Base-by-base conservation (phyloP, 2,329 filamentous ascomycete species). In the Raffaelea deltoideospora region DNA sequence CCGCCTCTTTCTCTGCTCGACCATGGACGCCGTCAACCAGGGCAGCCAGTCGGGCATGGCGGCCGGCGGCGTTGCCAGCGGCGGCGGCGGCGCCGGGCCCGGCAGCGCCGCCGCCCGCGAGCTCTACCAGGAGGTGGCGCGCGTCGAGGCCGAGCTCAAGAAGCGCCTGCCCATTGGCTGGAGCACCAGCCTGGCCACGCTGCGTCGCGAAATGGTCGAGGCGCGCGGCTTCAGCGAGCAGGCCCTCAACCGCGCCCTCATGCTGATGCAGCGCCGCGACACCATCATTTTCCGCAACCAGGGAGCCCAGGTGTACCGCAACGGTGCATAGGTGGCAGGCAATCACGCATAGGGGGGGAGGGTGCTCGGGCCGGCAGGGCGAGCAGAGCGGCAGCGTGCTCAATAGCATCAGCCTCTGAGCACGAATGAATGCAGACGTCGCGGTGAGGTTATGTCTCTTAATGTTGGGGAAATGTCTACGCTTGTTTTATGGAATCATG, bases 21-120 rank as follows among this genome's bases (percentile, higher is more conserved):
- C 90, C 39, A 96, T 98, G 90, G 88, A 98, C 52, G 90, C 90
- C 8, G 86, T 96, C 39, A 88, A 84, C 41, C 85, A 93, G 50
- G 88, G 87, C 41, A 79, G 81, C 47, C 41, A 44, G 39, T 17
- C 37, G 20, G 40, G 40, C 31, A 35, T 34, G 28, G 28, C 23
- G n/a, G 30, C 26, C 22, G 33, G 35, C 28, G 37, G 30, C 22
- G 38, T 24, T 3, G 38, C 37, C 10, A 29, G 38, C 4, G 42
- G 38, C 8, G 82, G 79, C 44, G 74, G 82, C 48, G n/a, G n/a
- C n/a, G n/a, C n/a, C n/a, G n/a, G n/a, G n/a, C n/a, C n/a, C n/a
- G n/a, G n/a, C n/a, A n/a, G n/a, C n/a, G n/a, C n/a, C n/a, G 84
- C 83, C 27, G 86, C 78, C 51, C 79, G 84, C 43, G 88, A 96